Evolutionary conservation across 2,329 filamentous ascomycete genomes (phyloP), one percentile per base, ranked within the genome.

Genomic region (Chalaropsis thielavioides): DNA sequence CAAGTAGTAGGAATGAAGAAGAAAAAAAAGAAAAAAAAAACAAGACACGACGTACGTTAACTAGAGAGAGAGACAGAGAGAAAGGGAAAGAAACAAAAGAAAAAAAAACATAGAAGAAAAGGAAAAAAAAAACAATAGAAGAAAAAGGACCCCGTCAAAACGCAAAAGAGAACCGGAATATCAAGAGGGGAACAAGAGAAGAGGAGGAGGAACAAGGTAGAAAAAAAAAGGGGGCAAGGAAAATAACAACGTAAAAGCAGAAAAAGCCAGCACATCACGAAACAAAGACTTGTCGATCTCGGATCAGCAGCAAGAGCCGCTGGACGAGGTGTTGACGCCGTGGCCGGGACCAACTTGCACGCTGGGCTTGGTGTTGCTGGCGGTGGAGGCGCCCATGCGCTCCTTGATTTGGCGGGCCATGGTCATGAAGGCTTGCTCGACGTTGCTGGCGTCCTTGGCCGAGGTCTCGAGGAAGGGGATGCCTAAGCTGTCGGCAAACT

Each of bases 331-430:
- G 76, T 95, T 89, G 71, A 99, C 92, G 72, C 92, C 92, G 77
- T 95, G 91, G 74, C 94, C 94, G 75, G 91, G 88, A 67, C 91
- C 90, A 72, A 99, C 94, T 76, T 96, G 91, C 72, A 99, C 92
- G 72, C 90, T 95, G 70, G 92, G 92, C 83, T 97, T 99, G 80
- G 92, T 95, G 85, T 97, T 97, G 81, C 92, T 92, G 70, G 88
- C 88, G 56, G 89, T 88, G 69, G 92, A 94, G 71, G 90, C 96
- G 73, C 94, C 94, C 92, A 99, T 99, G 74, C 94, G 89, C 82
- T 97, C 92, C 85, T 99, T 99, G 81, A 99, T 99, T 79, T 99
- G 94, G 77, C 94, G 88, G 72, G 94, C 94, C 94, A 99, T 99
- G 76, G 94, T 99, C 80, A 99, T 80, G 87, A 99, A 99, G 74